phyloP scores from a whole-genome alignment of 495 filamentous ascomycete genomes.

The Penicillium pancosmium region DNA sequence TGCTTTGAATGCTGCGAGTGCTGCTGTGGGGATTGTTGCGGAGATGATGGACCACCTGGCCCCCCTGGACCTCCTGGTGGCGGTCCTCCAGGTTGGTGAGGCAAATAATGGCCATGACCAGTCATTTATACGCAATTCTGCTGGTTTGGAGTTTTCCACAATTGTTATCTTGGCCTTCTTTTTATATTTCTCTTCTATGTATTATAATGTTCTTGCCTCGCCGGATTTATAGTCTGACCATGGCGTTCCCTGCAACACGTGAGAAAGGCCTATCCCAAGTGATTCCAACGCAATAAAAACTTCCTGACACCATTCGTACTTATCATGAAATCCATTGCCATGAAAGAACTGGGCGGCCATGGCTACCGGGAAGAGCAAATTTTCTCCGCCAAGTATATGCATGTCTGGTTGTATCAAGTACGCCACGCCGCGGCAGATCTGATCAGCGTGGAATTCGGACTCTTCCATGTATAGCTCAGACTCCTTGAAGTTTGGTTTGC shows the following conservation, averaged over 20 bases:
- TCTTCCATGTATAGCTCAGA: background rate
- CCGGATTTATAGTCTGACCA: conserved; percentile 17
- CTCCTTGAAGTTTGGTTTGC: background rate
- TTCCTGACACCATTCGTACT: conserved; percentile 22
- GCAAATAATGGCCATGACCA: background rate
- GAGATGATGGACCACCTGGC: background rate
- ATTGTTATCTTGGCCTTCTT: background rate
- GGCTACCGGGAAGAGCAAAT: conserved; percentile 18
- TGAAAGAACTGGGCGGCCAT: conserved; percentile 22
- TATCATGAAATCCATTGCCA: conserved; percentile 14
- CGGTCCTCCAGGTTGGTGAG: conserved; percentile 1
- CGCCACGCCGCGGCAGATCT: conserved; percentile 21
- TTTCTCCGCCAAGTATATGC: conserved; percentile 24
- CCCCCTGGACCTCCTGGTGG: conserved; percentile 2
- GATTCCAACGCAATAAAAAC: conserved; percentile 17
- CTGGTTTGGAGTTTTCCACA: background rate
- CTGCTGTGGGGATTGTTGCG: conserved; percentile 4
- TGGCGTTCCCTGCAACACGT: conserved; percentile 18
- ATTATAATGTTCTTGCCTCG: background rate
- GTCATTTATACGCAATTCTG: background rate
- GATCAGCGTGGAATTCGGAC: conserved; percentile 10
- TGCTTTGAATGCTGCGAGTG: conserved; percentile 23
- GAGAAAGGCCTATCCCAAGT: conserved; percentile 11
- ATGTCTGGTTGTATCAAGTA: conserved; percentile 24
- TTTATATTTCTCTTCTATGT: background rate